Conservation (phyloP, 805 yeast species). For the Blastobotrys chiropterorum region DNA sequence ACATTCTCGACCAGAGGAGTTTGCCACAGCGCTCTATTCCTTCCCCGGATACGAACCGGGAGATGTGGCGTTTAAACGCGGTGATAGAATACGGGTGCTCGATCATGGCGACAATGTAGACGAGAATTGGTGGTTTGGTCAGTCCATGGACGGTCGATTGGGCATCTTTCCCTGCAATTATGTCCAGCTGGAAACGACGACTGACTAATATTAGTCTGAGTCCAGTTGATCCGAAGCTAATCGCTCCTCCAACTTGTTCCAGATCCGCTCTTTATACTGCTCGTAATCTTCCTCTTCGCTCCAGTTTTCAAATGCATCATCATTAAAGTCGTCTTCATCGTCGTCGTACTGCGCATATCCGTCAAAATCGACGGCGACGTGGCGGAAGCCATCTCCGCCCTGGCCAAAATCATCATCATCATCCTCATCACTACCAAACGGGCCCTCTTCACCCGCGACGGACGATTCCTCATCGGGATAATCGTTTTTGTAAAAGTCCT, state of each 20-base stretch:
- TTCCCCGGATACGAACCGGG: slow-evolving; percentile 33
- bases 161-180: slow-evolving; percentile 47
- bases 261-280: slow-evolving; percentile 19
- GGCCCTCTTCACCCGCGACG: slow-evolving; percentile 33
- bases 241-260: slow-evolving; percentile 14
- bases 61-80: slow-evolving; percentile 33
- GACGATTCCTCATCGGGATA: slow-evolving; percentile 82
- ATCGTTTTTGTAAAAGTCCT: slow-evolving; percentile 84
- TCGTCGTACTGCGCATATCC: slow-evolving; percentile 27
- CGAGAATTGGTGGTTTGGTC: slow-evolving; percentile 49
- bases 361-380: slow-evolving; percentile 1
- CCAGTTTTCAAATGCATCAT: slow-evolving; percentile 21
- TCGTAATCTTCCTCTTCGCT: slow-evolving; percentile 24
- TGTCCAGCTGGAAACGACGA: slow-evolving; percentile 22
- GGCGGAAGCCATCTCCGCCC: slow-evolving; percentile 3
- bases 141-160: slow-evolving; percentile 32
- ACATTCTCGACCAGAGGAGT: slow-evolving; percentile 11
- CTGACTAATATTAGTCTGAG: not conserved
- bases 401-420: slow-evolving; percentile 29
- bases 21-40: slow-evolving; percentile 30
- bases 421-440: slow-evolving; percentile 22
- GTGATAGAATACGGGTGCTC: slow-evolving; percentile 32
- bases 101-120: slow-evolving; percentile 32
- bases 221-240: no score
- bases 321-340: slow-evolving; percentile 16